Percentiles rank a stretch among this genome's conserved stretches.
These are phyloP conservation scores for Lentinus tigrinus DNA, from an alignment of 768 basidiomycete genomes.

Conservation along the genomic window DNA sequence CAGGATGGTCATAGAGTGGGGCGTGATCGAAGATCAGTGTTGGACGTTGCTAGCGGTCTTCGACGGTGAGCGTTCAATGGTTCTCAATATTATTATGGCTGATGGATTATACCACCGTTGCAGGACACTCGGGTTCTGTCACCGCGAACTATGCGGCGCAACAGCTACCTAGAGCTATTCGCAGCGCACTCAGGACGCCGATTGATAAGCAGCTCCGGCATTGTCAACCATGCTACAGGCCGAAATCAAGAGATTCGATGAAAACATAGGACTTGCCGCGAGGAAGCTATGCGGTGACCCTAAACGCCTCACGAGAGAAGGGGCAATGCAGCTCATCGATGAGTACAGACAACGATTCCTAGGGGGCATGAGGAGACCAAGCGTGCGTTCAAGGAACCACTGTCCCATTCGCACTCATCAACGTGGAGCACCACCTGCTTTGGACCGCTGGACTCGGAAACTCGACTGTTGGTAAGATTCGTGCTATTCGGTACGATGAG, in stretches of 20 bases:
- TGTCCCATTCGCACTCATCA: neutral
- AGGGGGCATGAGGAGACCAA: neutral
- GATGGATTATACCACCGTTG: neutral
- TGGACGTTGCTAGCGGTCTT: neutral
- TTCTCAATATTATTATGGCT: too few species aligned
- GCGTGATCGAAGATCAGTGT: neutral
- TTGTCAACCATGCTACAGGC: neutral
- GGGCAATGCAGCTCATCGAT: neutral
- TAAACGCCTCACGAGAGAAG: neutral
- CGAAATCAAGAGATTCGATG: neutral
- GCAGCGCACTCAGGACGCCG: neutral
- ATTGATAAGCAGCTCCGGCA: neutral
- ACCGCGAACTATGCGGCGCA: neutral
- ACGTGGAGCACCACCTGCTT: neutral
- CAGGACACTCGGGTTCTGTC: neutral
- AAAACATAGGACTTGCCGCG: neutral
- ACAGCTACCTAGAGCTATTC: neutral
- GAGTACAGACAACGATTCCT: too few species aligned
- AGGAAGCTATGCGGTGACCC: neutral
- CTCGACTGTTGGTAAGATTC: neutral
- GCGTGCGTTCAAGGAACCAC: neutral
- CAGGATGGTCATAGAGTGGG: neutral
- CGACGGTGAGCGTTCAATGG: neutral
- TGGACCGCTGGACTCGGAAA: conserved; percentile 1
- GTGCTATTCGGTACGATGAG: too few species aligned